These are phyloP conservation scores for Fraxinus baroniana DNA, from an alignment of 305 asterid genomes.

Conservation along the genomic window DNA sequence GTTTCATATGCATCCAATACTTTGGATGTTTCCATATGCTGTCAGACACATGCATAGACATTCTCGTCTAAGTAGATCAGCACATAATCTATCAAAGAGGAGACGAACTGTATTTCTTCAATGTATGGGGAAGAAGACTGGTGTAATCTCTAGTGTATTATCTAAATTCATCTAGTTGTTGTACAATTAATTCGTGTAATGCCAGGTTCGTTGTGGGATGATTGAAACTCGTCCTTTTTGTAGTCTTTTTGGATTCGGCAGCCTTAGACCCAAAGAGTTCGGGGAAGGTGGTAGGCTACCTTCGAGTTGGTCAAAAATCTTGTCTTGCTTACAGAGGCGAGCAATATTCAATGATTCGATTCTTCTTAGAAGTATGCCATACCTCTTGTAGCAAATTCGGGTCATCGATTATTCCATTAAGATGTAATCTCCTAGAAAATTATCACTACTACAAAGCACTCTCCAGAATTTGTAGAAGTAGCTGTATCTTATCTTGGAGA, in stretches of 20 bases:
- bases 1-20: not conserved
- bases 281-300: not conserved
- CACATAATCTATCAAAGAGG: not conserved
- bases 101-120: not conserved
- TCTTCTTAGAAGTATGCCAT: not conserved
- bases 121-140: not conserved
- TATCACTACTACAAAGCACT: not conserved
- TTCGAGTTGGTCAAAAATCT: not conserved
- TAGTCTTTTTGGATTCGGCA: not conserved
- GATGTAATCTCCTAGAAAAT: not conserved
- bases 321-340: not conserved
- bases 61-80: not conserved
- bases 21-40: not conserved
- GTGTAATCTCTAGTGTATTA: not conserved
- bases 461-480: not conserved
- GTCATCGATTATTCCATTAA: not conserved
- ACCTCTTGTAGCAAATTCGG: not conserved
- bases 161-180: not conserved
- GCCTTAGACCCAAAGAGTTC: not conserved
- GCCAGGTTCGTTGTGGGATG: not conserved
- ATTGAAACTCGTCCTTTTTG: not conserved
- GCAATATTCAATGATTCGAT: not conserved
- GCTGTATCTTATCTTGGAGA: not conserved
- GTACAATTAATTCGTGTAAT: not conserved
- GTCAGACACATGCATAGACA: not conserved